Conservation (phyloP, 208 protist genomes). For the Crithidia fasciculata region DNA sequence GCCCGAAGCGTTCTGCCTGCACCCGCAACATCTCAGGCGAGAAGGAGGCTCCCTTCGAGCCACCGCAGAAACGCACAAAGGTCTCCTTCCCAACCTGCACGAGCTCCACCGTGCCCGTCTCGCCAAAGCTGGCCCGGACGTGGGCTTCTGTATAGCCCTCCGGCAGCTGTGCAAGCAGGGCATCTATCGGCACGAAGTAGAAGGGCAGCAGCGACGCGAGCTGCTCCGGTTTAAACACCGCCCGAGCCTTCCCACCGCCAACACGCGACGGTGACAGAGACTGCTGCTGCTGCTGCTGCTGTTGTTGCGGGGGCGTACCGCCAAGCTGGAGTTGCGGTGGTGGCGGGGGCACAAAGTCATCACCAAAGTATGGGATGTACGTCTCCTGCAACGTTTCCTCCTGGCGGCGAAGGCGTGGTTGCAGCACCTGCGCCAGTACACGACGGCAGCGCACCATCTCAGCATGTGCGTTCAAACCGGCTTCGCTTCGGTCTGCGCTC, state of each 20-base stretch:
- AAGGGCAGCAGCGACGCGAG: constrained; percentile 54
- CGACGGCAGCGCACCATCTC: constrained; percentile 21
- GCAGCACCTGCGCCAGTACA: constrained; percentile 8
- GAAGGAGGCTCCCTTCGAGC: constrained; percentile 26
- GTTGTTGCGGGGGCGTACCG: too few species aligned
- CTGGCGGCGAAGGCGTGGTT: neutral
- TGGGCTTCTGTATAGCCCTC: constrained; percentile 56
- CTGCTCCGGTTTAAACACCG: constrained; percentile 51
- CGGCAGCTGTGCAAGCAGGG: constrained; percentile 46
- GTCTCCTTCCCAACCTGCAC: constrained; percentile 8
- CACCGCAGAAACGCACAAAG: constrained; percentile 56
- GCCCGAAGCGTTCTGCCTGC: neutral
- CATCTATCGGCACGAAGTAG: constrained; percentile 60
- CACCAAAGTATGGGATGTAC: constrained; percentile 18
- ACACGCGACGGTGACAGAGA: too few species aligned
- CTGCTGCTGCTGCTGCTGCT: too few species aligned
- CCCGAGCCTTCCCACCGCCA: neutral
- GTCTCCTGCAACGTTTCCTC: neutral
- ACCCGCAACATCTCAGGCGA: neutral
- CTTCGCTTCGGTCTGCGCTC: neutral
- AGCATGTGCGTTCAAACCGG: neutral
- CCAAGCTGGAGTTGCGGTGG: neutral
- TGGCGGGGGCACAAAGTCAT: constrained; percentile 43
- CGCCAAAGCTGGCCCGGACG: constrained; percentile 43
- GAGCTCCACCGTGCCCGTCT: constrained; percentile 29